Base-by-base conservation (phyloP, 495 filamentous ascomycete genomes). In the Staphylotrichum tortipilum region DNA sequence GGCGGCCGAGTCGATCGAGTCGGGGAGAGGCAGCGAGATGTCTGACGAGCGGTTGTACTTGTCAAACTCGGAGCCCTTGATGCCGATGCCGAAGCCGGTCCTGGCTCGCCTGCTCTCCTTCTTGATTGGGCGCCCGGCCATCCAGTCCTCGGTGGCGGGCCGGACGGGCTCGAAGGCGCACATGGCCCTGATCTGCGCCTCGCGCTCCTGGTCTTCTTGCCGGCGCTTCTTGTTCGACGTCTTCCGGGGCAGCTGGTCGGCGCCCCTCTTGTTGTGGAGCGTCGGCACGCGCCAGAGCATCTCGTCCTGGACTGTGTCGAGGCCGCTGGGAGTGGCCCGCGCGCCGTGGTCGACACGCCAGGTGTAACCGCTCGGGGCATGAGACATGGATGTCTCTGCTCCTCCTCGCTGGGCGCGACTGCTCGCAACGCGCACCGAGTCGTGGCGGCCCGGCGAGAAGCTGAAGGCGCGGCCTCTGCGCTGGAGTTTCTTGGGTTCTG, bases 111-210 rank as follows among this genome's bases (percentile, higher is more conserved):
- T 81, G 59, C 76, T 83, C 38, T 90, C 84, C 46, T 77, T 75
- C 54, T 78, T 78, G 53, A 81, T 65, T 7, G 78, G 73, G 35
- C 75, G 68, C 3, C 68, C 68, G 7, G 63, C 55, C 23, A 59
- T 74, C 59, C 73, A 77, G 7, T 67, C 60, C 17, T 78, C 74
- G 10, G 78, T 70, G 10, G 75, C 73, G 3, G 78, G 70, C 34
- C 83, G 81, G 22, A 75, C 74, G 33, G 84, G 82, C 38, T 81
- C 61, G 19, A 88, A 78, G 24, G 80, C 80, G 35, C 83, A 84
- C 82, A 95, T 84, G n/a, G 85, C 76, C 50, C 81, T 82, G 55
- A 95, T 88, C 67, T 95, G 88, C 46, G 85, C 85, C 63, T 94
- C 89, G 15, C 89, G 77, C 45, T 79, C 73, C 60, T 80, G 78